Evolutionary conservation across 2,329 filamentous ascomycete genomes (phyloP).

Genomic region (Arthroderma uncinatum): DNA sequence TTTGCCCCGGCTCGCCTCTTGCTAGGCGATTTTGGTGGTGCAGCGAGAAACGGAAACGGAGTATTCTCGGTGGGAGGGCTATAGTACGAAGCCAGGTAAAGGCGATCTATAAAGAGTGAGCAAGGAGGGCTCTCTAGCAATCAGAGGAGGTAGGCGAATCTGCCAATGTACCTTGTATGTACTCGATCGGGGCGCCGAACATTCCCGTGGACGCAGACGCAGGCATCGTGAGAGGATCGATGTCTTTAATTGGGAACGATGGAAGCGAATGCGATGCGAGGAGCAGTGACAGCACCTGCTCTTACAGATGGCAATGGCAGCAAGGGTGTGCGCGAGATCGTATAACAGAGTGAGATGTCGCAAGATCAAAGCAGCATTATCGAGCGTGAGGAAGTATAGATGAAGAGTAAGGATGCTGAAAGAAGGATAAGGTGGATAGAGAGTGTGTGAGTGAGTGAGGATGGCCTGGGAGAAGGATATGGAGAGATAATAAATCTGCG

Average conservation of each 20-base stretch:
- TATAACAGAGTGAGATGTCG: not conserved
- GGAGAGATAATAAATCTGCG: conserved; percentile 12
- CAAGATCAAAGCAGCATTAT: conserved; percentile 5
- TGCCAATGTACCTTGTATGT: conserved; percentile 75
- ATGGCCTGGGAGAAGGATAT: conserved; percentile 3
- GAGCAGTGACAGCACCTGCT: not conserved
- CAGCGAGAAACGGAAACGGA: conserved; percentile 66
- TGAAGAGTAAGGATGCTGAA: not conserved
- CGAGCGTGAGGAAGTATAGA: conserved; percentile 1
- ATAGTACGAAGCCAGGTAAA: conserved; percentile 89
- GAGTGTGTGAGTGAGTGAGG: not conserved
- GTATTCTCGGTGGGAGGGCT: conserved; percentile 70
- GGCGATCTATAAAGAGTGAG: conserved; percentile 49
- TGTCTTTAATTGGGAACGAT: not conserved
- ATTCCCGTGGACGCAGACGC: conserved; percentile 44
- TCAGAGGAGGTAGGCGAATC: too few species aligned
- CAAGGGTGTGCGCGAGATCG: conserved; percentile 13
- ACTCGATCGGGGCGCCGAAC: conserved; percentile 86
- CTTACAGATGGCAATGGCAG: not conserved
- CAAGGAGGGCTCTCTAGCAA: not conserved
- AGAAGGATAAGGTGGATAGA: conserved; percentile 1
- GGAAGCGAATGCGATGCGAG: not conserved
- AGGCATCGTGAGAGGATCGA: conserved; percentile 31
- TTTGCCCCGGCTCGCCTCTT: conserved; percentile 56
- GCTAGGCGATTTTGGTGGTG: conserved; percentile 53